Evolutionary conservation across 2,329 filamentous ascomycete species (phyloP).

Genomic region (Blastomyces emzantsi): DNA sequence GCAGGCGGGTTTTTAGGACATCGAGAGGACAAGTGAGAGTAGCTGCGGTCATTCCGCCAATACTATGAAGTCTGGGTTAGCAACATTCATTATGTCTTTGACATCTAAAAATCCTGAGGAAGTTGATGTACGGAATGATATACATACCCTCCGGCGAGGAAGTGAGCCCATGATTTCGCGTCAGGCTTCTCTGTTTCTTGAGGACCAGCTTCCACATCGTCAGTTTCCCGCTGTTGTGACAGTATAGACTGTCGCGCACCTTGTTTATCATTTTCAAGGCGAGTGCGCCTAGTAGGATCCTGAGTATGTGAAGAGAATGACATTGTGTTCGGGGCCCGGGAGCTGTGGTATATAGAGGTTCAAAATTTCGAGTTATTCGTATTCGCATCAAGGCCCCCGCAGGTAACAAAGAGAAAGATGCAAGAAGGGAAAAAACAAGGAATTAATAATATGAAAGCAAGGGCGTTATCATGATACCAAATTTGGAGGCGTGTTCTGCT

Average conservation of each 20-base stretch:
- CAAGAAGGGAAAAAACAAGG: neutral
- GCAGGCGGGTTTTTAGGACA: constrained; percentile 82
- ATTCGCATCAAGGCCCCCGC: constrained; percentile 6
- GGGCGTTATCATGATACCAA: neutral
- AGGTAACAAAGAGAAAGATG: neutral
- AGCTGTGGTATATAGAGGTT: neutral
- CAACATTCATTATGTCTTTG: constrained; percentile 11
- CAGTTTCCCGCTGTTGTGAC: constrained; percentile 31
- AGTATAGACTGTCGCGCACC: constrained; percentile 16
- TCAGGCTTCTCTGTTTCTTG: constrained; percentile 18
- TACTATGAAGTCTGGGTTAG: constrained; percentile 39
- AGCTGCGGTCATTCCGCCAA: constrained; percentile 83
- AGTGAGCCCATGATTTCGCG: constrained; percentile 79
- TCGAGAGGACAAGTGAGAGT: constrained; percentile 87
- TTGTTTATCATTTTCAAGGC: constrained; percentile 17
- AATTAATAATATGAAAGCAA: neutral
- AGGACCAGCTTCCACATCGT: constrained; percentile 27
- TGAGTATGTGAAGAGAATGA: constrained; percentile 19
- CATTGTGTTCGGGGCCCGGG: constrained; percentile 13
- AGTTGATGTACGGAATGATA: neutral
- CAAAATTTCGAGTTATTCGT: neutral
- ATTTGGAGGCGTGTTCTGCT: neutral
- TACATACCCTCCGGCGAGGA: constrained; percentile 77
- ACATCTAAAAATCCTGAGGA: neutral
- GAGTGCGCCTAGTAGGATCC: constrained; percentile 23